These are phyloP conservation scores for Debaryomyces tyrocola DNA, from an alignment of 805 yeast species.

Conservation along the genomic window DNA sequence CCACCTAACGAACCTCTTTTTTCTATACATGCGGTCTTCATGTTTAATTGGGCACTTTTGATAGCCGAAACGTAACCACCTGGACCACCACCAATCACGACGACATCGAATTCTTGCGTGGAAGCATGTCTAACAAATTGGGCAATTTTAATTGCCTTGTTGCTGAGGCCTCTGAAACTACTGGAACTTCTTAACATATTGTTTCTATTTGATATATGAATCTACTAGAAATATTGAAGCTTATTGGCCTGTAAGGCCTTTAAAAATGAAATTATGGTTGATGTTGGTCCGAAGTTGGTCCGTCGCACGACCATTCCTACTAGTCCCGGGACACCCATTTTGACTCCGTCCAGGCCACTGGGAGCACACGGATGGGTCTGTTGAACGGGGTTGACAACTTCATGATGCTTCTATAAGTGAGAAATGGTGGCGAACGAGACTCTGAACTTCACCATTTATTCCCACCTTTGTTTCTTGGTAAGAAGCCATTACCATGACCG, in stretches of 20 bases:
- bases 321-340: background rate
- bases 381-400: too few relatives aligned
- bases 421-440: too few relatives aligned
- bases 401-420: too few relatives aligned
- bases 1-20: constrained; percentile 97
- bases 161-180: constrained; percentile 5
- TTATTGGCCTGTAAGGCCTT: background rate
- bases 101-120: constrained; percentile 72
- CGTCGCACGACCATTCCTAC: background rate
- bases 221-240: background rate
- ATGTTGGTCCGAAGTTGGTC: constrained; percentile 1
- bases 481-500: too few relatives aligned
- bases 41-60: constrained; percentile 95
- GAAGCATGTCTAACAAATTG: constrained; percentile 44
- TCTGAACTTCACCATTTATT: too few relatives aligned
- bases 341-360: background rate
- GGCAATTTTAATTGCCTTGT: constrained; percentile 13
- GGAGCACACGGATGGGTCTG: too few relatives aligned
- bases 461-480: too few relatives aligned
- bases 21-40: constrained; percentile 93
- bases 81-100: constrained; percentile 98
- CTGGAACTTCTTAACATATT: constrained; percentile 10
- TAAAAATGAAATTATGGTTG: constrained; percentile 1
- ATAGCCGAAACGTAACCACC: constrained; percentile 99
- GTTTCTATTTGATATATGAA: background rate